These are phyloP conservation scores for Wolfiporia cocos DNA, from an alignment of 1,284 basidiomycete species.

Conservation along the genomic window DNA sequence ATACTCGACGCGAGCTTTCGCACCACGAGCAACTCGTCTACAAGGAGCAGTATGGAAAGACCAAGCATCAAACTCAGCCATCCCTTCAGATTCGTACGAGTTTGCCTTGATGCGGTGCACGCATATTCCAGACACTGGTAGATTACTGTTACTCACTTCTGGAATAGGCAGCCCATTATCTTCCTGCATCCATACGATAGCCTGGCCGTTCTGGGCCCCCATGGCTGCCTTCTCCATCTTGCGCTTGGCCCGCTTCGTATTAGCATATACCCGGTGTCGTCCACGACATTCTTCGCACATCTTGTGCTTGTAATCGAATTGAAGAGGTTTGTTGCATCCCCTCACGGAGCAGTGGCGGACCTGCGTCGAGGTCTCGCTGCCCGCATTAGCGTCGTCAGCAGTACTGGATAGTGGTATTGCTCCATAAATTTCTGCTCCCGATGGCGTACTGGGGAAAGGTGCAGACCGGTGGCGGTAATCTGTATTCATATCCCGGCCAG, in stretches of 20 bases:
- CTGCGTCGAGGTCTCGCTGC: not conserved
- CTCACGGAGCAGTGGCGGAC: constrained; percentile 24
- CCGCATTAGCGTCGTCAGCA: not conserved
- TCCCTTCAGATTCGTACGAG: no score
- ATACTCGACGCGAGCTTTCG: no score
- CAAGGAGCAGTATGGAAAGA: no score
- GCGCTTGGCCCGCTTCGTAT: constrained; percentile 42
- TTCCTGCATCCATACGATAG: constrained; percentile 27
- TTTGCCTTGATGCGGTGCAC: no score
- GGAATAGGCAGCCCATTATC: no score
- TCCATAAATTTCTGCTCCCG: not conserved
- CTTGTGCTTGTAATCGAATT: constrained; percentile 30
- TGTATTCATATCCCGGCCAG: constrained; percentile 14
- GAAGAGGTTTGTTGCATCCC: constrained; percentile 23
- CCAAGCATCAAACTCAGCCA: no score
- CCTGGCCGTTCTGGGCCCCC: constrained; percentile 21
- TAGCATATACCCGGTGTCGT: constrained; percentile 45
- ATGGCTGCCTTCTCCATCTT: constrained; percentile 45
- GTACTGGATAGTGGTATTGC: not conserved
- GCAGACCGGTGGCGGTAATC: constrained; percentile 16
- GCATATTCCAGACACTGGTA: no score
- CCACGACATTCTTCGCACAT: constrained; percentile 50
- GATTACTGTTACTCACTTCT: no score
- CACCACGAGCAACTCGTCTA: no score
- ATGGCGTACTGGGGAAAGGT: constrained; percentile 13